Evolutionary conservation across 176 grass and related monocot species (phyloP).

Genomic region (Puya raimondii): DNA sequence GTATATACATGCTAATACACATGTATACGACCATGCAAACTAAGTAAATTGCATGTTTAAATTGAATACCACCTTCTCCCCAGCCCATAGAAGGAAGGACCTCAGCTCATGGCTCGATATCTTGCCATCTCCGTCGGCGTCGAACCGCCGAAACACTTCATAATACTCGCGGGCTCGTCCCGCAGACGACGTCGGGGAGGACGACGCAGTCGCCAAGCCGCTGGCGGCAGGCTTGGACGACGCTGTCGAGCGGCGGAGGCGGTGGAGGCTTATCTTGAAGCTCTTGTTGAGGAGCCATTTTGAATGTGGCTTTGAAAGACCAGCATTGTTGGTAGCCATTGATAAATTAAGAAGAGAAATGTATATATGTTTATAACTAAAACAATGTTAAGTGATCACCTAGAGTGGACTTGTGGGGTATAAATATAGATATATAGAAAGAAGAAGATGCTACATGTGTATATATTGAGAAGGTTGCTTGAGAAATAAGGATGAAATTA

Average conservation of each 20-base stretch:
- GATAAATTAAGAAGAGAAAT: background rate
- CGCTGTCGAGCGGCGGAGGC: background rate
- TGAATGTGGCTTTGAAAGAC: background rate
- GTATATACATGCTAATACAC: too few relatives aligned
- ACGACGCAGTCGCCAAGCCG: background rate
- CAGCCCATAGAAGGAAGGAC: constrained; percentile 11
- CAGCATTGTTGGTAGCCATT: background rate
- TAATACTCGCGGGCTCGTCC: background rate
- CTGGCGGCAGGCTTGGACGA: too few relatives aligned
- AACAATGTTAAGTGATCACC: background rate
- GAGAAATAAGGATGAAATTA: background rate
- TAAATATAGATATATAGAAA: constrained; percentile 10
- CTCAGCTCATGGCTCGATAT: constrained; percentile 13
- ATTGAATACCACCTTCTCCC: background rate
- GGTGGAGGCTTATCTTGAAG: constrained; percentile 1
- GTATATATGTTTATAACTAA: background rate
- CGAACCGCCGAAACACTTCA: background rate
- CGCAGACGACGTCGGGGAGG: background rate
- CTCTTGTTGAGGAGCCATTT: constrained; percentile 12
- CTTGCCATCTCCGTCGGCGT: constrained; percentile 7
- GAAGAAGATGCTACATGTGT: constrained; percentile 14
- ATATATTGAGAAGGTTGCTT: background rate
- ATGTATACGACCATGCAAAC: too few relatives aligned
- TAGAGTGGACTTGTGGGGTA: constrained; percentile 24
- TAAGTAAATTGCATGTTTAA: too few relatives aligned